These are phyloP conservation scores for Neurospora sp. DNA, from an alignment of 495 filamentous ascomycete genomes.

Conservation along the genomic window DNA sequence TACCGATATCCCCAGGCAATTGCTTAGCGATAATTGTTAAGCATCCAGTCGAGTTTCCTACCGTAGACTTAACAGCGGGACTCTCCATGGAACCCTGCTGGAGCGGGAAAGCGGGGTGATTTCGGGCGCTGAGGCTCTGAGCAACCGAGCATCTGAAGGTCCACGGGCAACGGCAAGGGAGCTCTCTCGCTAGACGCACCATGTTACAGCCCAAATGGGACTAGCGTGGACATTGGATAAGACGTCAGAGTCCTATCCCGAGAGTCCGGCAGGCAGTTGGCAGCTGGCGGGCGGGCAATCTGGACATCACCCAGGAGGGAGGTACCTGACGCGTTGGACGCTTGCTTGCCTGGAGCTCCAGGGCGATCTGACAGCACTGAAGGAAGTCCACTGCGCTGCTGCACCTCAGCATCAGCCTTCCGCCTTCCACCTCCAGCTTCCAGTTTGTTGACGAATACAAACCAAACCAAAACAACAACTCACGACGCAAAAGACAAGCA, in stretches of 20 bases:
- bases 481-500: background rate
- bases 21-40: background rate
- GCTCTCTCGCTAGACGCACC: background rate
- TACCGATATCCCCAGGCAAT: background rate
- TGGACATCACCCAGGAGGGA: conserved; percentile 4
- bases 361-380: background rate
- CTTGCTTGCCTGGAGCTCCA: conserved; percentile 31
- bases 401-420: conserved; percentile 4
- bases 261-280: background rate
- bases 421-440: background rate
- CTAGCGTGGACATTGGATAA: background rate
- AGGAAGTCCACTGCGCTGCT: background rate
- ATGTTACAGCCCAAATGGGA: background rate
- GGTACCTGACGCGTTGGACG: conserved; percentile 25
- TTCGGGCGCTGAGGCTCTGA: background rate
- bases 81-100: background rate
- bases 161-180: background rate
- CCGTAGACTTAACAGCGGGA: background rate
- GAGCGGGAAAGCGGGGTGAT: background rate
- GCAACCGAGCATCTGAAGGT: background rate
- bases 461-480: background rate
- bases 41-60: background rate
- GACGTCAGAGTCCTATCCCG: background rate
- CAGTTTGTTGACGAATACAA: background rate
- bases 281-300: background rate